Percentiles rank a stretch among this genome's conserved stretches.
These are phyloP conservation scores for Fusarium decemcellulare DNA, from an alignment of 2,329 filamentous ascomycete genomes.

Conservation along the genomic window DNA sequence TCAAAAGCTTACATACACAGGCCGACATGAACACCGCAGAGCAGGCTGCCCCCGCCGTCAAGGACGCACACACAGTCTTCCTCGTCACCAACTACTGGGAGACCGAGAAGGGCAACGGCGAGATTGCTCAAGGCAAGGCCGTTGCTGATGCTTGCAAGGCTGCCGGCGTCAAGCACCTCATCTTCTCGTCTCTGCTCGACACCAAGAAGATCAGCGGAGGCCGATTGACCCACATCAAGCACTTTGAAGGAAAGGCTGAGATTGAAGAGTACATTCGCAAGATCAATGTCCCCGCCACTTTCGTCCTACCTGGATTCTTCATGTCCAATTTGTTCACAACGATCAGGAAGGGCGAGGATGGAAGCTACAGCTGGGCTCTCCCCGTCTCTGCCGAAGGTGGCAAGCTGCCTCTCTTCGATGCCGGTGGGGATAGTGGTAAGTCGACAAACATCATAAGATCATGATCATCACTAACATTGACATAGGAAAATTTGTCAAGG, in stretches of 20 bases:
- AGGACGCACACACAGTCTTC: constrained; percentile 60
- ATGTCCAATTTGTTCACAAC: constrained; percentile 63
- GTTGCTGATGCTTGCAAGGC: constrained; percentile 62
- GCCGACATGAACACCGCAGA: constrained; percentile 58
- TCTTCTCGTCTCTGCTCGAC: constrained; percentile 62
- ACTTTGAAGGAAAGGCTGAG: constrained; percentile 71
- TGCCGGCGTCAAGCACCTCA: constrained; percentile 59
- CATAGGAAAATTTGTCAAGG: constrained; percentile 50
- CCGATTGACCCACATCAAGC: constrained; percentile 54
- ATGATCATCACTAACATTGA: too few species aligned
- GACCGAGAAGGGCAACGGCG: constrained; percentile 50
- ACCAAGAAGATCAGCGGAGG: constrained; percentile 56
- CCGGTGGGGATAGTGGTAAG: constrained; percentile 56
- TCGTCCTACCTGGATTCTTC: constrained; percentile 67
- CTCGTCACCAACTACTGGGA: constrained; percentile 58
- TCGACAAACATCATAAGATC: too few species aligned
- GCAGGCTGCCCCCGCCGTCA: constrained; percentile 55
- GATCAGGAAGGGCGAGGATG: constrained; percentile 48
- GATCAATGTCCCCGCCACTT: constrained; percentile 63
- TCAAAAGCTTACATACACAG: constrained; percentile 38
- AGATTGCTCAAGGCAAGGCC: constrained; percentile 60
- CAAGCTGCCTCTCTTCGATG: constrained; percentile 56
- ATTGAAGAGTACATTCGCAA: constrained; percentile 70
- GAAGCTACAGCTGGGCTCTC: constrained; percentile 11
- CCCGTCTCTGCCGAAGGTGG: constrained; percentile 50